Conservation (phyloP, 148 eudicot species). For the Pouteria glomerata region DNA sequence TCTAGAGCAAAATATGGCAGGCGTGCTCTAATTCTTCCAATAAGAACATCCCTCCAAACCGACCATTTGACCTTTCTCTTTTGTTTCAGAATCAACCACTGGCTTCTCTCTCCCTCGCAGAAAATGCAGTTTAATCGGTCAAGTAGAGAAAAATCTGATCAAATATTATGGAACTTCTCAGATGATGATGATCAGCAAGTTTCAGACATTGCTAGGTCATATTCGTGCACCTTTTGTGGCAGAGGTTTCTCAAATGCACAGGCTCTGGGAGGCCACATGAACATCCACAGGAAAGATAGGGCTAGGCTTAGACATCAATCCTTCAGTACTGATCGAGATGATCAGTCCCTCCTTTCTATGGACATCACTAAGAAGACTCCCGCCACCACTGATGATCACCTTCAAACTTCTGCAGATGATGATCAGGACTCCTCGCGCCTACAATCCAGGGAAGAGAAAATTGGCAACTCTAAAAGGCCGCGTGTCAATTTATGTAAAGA, state of each 20-base stretch:
- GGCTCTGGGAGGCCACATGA: constrained; percentile 32
- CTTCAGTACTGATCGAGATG: neutral
- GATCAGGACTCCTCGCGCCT: neutral
- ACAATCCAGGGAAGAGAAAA: neutral
- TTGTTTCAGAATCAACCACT: neutral
- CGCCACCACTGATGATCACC: neutral
- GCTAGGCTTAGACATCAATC: constrained; percentile 34
- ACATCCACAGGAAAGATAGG: constrained; percentile 45
- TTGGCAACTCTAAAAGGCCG: neutral
- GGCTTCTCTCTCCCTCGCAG: neutral
- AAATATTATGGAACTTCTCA: neutral
- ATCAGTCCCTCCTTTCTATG: neutral
- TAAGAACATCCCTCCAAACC: neutral
- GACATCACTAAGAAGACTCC: neutral
- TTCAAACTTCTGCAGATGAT: neutral
- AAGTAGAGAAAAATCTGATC: neutral
- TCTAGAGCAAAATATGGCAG: neutral
- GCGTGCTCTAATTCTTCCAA: neutral
- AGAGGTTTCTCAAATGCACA: constrained; percentile 54
- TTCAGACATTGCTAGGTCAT: constrained; percentile 20
- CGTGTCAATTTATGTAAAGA: neutral
- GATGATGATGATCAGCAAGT: neutral
- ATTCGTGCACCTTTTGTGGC: constrained; percentile 42
- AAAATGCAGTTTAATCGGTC: constrained; percentile 11
- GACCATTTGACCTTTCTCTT: constrained; percentile 8